phyloP scores from a whole-genome alignment of 768 basidiomycete genomes.

The Serendipita sp. region DNA sequence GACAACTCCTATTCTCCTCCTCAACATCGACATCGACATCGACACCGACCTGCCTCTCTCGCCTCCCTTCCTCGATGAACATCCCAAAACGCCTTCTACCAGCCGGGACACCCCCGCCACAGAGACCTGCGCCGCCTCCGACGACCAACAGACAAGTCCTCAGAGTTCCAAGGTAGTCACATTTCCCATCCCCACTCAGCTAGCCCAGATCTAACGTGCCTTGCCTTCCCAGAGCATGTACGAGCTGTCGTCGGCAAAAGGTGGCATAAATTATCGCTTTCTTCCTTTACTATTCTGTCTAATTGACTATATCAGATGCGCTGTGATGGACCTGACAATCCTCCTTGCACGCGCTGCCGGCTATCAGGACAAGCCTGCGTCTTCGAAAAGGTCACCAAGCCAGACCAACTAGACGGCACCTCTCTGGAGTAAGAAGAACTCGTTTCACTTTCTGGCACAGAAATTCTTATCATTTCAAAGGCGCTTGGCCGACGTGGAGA shows the following conservation, averaged over 20 bases:
- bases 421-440: slow-evolving; percentile 8
- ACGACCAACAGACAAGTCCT: not conserved
- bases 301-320: slow-evolving; percentile 6
- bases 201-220: not conserved
- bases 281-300: not conserved
- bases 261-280: not conserved
- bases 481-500: slow-evolving; percentile 11
- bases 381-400: slow-evolving; percentile 12
- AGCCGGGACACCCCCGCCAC: not conserved
- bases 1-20: not conserved
- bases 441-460: not conserved
- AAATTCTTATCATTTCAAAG: slow-evolving; percentile 1
- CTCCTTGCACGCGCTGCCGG: slow-evolving; percentile 12
- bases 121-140: not conserved
- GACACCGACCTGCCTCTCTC: not conserved
- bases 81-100: not conserved
- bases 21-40: too few species aligned
- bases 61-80: not conserved
- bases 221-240: not conserved
- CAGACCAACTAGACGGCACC: slow-evolving; percentile 8
- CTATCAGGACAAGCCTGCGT: slow-evolving; percentile 10
- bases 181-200: not conserved
- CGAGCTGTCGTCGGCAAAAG: slow-evolving; percentile 6
- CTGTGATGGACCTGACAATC: slow-evolving; percentile 11
- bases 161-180: not conserved